Base-by-base conservation (phyloP, 2,329 filamentous ascomycete genomes). In the Colletotrichum sp. region DNA sequence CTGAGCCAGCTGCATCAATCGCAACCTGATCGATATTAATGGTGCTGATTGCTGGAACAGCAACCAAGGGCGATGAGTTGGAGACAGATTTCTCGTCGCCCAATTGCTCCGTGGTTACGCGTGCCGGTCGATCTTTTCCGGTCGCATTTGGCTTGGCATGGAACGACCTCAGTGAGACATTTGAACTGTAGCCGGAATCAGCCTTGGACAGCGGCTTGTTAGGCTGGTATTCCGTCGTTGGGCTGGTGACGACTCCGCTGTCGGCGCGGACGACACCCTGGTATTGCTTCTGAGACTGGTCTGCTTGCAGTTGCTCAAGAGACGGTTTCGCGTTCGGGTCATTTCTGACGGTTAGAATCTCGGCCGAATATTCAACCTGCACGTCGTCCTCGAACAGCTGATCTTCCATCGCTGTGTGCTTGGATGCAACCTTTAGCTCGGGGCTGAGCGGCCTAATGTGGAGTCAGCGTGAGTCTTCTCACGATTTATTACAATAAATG, bases 161-260 rank as follows among this genome's bases (percentile, higher is more conserved):
- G n/a, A 90, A 86, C 1, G 91, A 92, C 52, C 89, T 87, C 21
- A 92, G 81, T 15, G 91, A 93, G 6, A 90, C 84, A 79, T 89
- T 92, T 9, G 91, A 93, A 79, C 90, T 90, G 79, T 93, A 93
- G 18, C 91, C 91, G 30, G 90, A 92, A 79, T 93, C 91, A 52
- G 90, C 88, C 77, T 92, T 92, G 36, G 88, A 87, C n/a, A 91
- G 82, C 7, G 88, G 82, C 71, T 86, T 44, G 18, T 44, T 88
- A 18, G 83, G 83, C 1, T 75, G 75, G 16, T 78, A 82, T 66
- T 87, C 85, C 6, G 86, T 87, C 2, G 84, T 85, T 6, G 87
- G 87, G 69, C 86, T 89, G 3, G 88, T 87, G 32, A 86, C 82
- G 60, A 90, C 86, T 4, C 89, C 90, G 76, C 90, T 91, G 74